These are phyloP conservation scores for Diplodia seriata DNA, from an alignment of 2,329 filamentous ascomycete genomes.

Conservation along the genomic window DNA sequence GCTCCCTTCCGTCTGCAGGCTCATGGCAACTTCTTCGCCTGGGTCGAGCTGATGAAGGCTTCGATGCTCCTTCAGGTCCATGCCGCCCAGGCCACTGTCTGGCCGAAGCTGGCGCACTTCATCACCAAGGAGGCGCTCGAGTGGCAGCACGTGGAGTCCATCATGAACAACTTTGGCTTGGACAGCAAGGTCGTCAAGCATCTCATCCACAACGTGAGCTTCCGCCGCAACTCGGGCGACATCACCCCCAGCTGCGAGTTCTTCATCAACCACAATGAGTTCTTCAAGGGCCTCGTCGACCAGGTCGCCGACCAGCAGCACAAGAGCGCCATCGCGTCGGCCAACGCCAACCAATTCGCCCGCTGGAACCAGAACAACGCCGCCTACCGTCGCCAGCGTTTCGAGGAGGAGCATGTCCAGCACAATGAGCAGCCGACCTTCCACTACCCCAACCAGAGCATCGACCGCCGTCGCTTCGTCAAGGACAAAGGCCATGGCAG, in stretches of 20 bases:
- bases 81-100: background rate
- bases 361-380: background rate
- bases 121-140: background rate
- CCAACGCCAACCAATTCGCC: background rate
- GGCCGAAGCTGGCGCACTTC: background rate
- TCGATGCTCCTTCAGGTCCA: background rate
- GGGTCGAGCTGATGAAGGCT: conserved; percentile 12
- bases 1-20: background rate
- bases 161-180: background rate
- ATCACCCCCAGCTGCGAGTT: background rate
- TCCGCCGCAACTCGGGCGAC: background rate
- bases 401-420: background rate
- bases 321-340: background rate
- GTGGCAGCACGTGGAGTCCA: background rate
- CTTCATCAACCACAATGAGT: background rate
- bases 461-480: background rate
- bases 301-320: background rate
- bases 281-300: background rate
- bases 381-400: background rate
- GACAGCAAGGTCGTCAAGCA: conserved; percentile 18
- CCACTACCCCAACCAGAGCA: background rate
- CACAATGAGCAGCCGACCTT: background rate
- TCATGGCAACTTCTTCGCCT: conserved; percentile 2
- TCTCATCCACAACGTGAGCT: conserved; percentile 8
- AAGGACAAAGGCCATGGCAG: background rate